These are phyloP conservation scores for Triangularia setosa DNA, from an alignment of 2,329 filamentous ascomycete genomes.

Conservation along the genomic window DNA sequence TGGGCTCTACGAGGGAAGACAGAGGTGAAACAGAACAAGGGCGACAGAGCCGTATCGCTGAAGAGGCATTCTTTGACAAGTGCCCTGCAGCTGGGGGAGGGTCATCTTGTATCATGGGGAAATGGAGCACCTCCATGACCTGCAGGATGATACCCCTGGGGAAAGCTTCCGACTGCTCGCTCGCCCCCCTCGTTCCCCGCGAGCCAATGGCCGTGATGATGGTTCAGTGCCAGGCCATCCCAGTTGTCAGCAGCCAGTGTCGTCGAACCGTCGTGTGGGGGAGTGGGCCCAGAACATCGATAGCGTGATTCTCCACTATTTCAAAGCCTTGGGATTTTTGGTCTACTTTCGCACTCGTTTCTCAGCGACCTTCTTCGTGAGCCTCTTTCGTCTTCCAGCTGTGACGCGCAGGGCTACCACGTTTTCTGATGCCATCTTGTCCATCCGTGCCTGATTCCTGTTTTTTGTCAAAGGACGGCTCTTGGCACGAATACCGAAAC, in stretches of 20 bases:
- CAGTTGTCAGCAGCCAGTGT: too few relatives aligned
- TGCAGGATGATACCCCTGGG: background rate
- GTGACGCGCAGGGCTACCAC: background rate
- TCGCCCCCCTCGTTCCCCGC: background rate
- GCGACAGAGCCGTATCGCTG: background rate
- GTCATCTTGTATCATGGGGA: constrained; percentile 3
- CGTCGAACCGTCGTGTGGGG: background rate
- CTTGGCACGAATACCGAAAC: background rate
- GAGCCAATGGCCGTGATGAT: background rate
- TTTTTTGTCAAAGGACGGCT: background rate
- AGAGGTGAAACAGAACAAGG: background rate
- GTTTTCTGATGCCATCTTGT: background rate
- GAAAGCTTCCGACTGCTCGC: background rate
- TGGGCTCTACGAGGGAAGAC: background rate
- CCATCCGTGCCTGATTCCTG: background rate
- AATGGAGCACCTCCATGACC: background rate
- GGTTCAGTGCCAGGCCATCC: background rate
- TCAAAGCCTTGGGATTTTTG: background rate
- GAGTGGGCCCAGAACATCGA: background rate
- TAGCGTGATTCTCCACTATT: constrained; percentile 1
- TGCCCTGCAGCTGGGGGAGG: background rate
- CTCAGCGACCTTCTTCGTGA: background rate
- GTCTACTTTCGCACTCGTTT: background rate
- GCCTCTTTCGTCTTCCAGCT: background rate
- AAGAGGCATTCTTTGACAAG: background rate